A percentile compares a stretch with the other conserved stretches of the same genome.
Conservation (phyloP, 495 filamentous ascomycete species). For the Hyaloscypha variabilis region DNA sequence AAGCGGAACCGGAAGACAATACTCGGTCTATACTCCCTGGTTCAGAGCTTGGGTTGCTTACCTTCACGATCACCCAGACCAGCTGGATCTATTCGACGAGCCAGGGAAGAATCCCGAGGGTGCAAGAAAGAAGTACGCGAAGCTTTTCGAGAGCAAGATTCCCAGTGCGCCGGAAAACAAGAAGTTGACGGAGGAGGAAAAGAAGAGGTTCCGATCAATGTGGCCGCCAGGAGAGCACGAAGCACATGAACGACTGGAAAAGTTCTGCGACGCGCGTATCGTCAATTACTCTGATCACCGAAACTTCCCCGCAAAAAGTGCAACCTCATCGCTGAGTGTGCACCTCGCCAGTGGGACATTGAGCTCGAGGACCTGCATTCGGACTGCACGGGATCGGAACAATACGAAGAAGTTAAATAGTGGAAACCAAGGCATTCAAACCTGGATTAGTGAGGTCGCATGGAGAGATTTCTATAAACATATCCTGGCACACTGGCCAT, state of each 20-base stretch:
- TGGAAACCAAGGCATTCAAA: conserved; percentile 65
- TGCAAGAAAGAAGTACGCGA: conserved; percentile 52
- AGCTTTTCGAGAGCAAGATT: conserved; percentile 65
- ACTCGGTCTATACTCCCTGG: conserved; percentile 85
- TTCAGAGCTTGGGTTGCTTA: conserved; percentile 74
- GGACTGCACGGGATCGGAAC: conserved; percentile 67
- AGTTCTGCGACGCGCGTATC: conserved; percentile 71
- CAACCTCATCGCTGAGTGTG: conserved; percentile 75
- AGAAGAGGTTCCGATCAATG: conserved; percentile 53
- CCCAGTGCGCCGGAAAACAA: conserved; percentile 70
- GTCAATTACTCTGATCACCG: conserved; percentile 61
- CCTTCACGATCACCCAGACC: conserved; percentile 65
- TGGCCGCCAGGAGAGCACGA: conserved; percentile 86
- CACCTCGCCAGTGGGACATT: conserved; percentile 80
- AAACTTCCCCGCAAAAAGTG: conserved; percentile 59
- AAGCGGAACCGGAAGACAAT: conserved; percentile 72
- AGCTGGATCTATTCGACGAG: conserved; percentile 60
- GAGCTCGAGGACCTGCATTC: conserved; percentile 74
- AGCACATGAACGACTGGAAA: conserved; percentile 63
- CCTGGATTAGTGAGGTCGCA: conserved; percentile 87
- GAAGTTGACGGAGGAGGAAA: conserved; percentile 59
- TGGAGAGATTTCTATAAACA: conserved; percentile 96
- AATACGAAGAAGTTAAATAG: conserved; percentile 68
- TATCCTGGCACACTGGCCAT: conserved; percentile 84
- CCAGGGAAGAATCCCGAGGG: conserved; percentile 62